Base-by-base conservation (phyloP, 2,329 filamentous ascomycete genomes). In the Penicillium sp. region DNA sequence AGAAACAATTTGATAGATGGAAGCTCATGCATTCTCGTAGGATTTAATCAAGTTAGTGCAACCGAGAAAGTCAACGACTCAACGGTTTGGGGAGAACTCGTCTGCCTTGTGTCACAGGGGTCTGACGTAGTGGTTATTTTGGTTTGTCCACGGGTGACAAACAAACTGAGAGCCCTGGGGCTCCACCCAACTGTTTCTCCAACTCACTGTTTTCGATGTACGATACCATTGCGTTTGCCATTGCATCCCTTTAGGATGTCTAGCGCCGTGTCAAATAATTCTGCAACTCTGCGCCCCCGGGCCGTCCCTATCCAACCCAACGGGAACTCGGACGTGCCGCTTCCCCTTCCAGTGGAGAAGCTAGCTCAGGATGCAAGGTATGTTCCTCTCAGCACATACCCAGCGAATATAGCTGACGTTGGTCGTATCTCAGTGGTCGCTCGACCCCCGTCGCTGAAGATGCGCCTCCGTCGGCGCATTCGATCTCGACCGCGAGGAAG, bases 381-480 rank as follows among this genome's bases (percentile, higher is more conserved):
- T 11, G 42, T 34, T 8, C 13, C 22, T 27, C 27, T 27, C 14
- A 2, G 31, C 5, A 32, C 22, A 10, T 14, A 16, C 9, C 4
- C 10, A 16, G 18, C 7, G 14, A 43, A 52, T 47, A 16, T 53
- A 47, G 40, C 49, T 56, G 32, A 59, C 39, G 42, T 21, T 16
- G 13, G 18, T 36, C 32, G n/a, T n/a, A 36, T 13, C 47, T 22
- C 34, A 95, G 91, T 75, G 91, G 91, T 56, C 84, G 85, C 55
- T 92, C 91, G 13, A 96, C 92, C 4, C 92, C 92, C 42, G 76
- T 96, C 45, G 86, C 93, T 50, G 83, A 87, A 65, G 92, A 97
- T 82, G 94, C 94, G 10, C 94, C 91, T n/a, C 93, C 92, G 1
- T 97, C 93, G 1, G 86, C 88, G 54, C 89, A 93, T 64, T 92